Evolutionary conservation across 2,329 filamentous ascomycete genomes (phyloP), one percentile per base, ranked within the genome.

Genomic region (Botryotinia calthae): DNA sequence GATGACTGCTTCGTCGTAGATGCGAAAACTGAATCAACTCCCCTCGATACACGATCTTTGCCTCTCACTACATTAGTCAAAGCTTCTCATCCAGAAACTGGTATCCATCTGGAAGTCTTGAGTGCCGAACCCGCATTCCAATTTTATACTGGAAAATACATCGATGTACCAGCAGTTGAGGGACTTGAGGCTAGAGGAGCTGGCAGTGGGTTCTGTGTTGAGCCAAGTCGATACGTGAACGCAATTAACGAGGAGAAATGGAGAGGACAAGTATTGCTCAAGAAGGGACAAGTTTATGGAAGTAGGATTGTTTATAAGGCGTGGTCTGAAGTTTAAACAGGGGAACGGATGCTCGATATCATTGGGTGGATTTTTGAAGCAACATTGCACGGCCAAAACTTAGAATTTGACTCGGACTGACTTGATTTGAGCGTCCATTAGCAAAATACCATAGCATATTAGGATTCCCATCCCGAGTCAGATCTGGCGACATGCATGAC

Each of bases 81-180:
- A 37, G 92, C 96, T 73, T 88, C 87, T 82, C 93, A 98, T 82
- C 89, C 93, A 9, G 85, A 85, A 67, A 91, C 90, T 42, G 89
- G 89, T 75, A 86, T 98, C 76, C 91, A 97, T 81, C 89, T 98
- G 67, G 93, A 98, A 82, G 91, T 97, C 9, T 85, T 90, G 79
- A 96, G 93, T 84, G 98, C 95, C 0, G 95, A 98, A 85, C 96
- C 96, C 0, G 93, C 94, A 0, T 98, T 98, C 86, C 95, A 98
- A 82, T 97, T 98, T 84, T 98, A 98, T 84, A 97, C 94, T 0
- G 96, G 95, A 76, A 91, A 93, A 80, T 91, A 90, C 80, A 94
- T 97, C 76, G 85, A 96, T 78, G 91, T 97, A 20, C 91, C 93
- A 0, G 91, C 85, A 44, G 85, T 89, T 5, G 86, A 85, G 86